Conservation (phyloP, 257 asterid genomes). For the Gardenia jasminoides region DNA sequence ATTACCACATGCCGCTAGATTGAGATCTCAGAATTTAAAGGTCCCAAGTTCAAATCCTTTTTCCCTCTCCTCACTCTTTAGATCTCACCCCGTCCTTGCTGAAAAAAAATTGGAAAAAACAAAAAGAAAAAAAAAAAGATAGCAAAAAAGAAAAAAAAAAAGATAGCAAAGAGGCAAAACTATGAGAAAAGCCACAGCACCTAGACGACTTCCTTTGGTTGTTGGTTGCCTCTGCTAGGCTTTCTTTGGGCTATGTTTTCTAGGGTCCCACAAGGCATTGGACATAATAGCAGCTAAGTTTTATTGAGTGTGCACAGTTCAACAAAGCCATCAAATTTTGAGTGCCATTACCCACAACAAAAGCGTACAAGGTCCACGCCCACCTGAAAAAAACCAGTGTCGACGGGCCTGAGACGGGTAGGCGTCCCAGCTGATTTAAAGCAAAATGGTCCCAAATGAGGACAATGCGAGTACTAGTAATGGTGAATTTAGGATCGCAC, state of each 20-base stretch:
- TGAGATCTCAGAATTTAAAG: too few species aligned
- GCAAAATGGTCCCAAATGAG: constrained; percentile 1
- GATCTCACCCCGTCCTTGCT: too few species aligned
- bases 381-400: neutral
- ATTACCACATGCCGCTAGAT: too few species aligned
- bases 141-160: too few species aligned
- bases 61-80: too few species aligned
- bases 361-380: neutral
- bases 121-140: too few species aligned
- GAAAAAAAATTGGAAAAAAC: too few species aligned
- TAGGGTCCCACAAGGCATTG: neutral
- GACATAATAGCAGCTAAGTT: neutral
- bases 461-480: neutral
- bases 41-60: too few species aligned
- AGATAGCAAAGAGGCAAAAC: neutral
- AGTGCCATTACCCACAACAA: neutral
- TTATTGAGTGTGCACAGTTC: neutral
- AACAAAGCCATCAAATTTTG: too few species aligned
- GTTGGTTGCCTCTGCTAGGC: too few species aligned
- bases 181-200: too few species aligned
- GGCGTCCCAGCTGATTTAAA: neutral
- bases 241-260: neutral
- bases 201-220: too few species aligned
- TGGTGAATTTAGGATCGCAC: neutral
- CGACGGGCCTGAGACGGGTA: neutral